Conservation (phyloP, 257 asterid genomes). For the Coffea eugenioides region DNA sequence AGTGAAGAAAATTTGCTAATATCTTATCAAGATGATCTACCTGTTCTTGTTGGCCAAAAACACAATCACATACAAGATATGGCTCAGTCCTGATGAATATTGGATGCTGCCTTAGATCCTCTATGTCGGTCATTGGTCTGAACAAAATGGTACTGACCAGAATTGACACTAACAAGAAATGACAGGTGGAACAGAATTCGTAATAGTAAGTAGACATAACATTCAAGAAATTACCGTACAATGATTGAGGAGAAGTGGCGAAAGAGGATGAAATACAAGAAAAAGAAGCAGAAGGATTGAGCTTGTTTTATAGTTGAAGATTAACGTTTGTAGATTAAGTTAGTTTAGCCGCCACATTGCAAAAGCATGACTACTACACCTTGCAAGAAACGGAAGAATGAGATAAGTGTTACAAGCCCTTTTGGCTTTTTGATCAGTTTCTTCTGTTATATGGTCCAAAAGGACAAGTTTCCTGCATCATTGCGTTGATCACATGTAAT, state of each 20-base stretch:
- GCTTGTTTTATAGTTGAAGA: not conserved
- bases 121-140: not conserved
- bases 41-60: not conserved
- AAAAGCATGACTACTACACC: not conserved
- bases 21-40: conserved; percentile 7
- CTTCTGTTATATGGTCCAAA: not conserved
- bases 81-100: not conserved
- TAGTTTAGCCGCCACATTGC: not conserved
- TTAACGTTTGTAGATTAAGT: not conserved
- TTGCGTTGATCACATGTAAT: not conserved
- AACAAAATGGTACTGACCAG: not conserved
- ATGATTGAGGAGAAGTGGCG: not conserved
- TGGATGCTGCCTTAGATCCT: conserved; percentile 4
- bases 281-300: not conserved
- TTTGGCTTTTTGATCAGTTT: not conserved
- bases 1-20: not conserved
- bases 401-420: not conserved
- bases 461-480: not conserved
- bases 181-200: not conserved
- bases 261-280: not conserved
- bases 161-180: not conserved
- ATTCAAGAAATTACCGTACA: not conserved
- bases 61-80: not conserved
- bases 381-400: not conserved
- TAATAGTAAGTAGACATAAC: not conserved